A percentile compares a stretch with the other conserved stretches of the same genome.
phyloP scores from a whole-genome alignment of 768 basidiomycete genomes.

The Leccinum uliginosum region DNA sequence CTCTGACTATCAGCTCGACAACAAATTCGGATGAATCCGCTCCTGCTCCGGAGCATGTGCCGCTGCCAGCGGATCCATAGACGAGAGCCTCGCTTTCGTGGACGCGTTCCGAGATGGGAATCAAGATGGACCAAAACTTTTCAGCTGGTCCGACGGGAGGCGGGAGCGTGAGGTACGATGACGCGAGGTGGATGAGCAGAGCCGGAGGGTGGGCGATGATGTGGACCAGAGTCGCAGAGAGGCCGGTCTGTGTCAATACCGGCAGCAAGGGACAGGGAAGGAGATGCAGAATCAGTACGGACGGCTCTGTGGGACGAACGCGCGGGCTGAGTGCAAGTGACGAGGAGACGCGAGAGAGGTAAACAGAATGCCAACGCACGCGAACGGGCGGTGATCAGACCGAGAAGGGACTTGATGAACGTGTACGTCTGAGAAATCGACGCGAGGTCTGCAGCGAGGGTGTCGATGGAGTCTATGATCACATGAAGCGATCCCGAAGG shows the following conservation, averaged over 20 bases:
- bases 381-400: conserved; percentile 41
- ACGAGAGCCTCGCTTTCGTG: conserved; percentile 59
- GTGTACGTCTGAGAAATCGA: conserved; percentile 51
- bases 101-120: conserved; percentile 59
- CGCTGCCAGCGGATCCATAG: conserved; percentile 52
- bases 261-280: conserved; percentile 47
- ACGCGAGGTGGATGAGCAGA: conserved; percentile 64
- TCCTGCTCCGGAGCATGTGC: conserved; percentile 35
- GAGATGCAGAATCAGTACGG: conserved; percentile 59
- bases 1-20: conserved; percentile 57
- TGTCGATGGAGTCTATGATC: conserved; percentile 71
- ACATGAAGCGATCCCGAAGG: conserved; percentile 51
- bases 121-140: conserved; percentile 80
- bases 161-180: conserved; percentile 67
- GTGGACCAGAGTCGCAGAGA: conserved; percentile 63
- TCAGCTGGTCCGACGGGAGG: conserved; percentile 56
- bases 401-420: conserved; percentile 46
- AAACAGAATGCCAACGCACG: conserved; percentile 35
- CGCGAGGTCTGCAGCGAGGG: conserved; percentile 53
- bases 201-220: conserved; percentile 66
- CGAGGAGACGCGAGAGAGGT: not conserved
- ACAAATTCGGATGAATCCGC: conserved; percentile 45
- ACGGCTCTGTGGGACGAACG: conserved; percentile 38
- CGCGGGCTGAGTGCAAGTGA: conserved; percentile 7
- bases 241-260: conserved; percentile 54